These are phyloP conservation scores for Endotrypanum monterogeii DNA, from an alignment of 208 protist species.

Conservation along the genomic window DNA sequence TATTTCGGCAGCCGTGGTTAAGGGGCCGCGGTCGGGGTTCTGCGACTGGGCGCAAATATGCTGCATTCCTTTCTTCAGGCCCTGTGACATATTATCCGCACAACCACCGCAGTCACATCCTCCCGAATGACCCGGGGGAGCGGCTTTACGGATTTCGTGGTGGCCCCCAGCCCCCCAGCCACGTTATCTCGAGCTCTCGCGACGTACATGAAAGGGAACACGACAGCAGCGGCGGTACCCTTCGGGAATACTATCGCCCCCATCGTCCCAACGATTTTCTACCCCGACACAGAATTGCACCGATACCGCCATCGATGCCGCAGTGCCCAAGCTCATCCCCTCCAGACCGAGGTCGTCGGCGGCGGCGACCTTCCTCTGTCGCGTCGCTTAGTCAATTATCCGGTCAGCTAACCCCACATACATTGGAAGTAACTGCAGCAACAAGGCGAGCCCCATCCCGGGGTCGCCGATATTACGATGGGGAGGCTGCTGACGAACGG, in stretches of 20 bases:
- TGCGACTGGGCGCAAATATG: no score
- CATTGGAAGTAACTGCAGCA: no score
- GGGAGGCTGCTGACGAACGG: background rate
- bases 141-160: background rate
- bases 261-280: constrained; percentile 12
- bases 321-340: background rate
- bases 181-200: no score
- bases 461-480: background rate
- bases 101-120: background rate
- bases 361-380: background rate
- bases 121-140: background rate
- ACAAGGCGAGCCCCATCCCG: background rate
- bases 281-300: background rate
- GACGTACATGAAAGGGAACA: background rate
- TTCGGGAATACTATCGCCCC: constrained; percentile 3
- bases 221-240: background rate
- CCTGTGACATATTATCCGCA: background rate
- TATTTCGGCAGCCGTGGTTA: no score
- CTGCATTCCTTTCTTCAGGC: no score
- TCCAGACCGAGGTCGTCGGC: background rate
- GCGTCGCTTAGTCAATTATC: background rate
- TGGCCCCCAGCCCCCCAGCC: background rate
- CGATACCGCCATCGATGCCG: constrained; percentile 10
- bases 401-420: background rate
- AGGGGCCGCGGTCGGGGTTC: no score